A percentile compares a stretch with the other conserved stretches of the same genome.
These are phyloP conservation scores for Hemisphaericaspora subhashii DNA, from an alignment of 1,139 yeast genomes.

Conservation along the genomic window DNA sequence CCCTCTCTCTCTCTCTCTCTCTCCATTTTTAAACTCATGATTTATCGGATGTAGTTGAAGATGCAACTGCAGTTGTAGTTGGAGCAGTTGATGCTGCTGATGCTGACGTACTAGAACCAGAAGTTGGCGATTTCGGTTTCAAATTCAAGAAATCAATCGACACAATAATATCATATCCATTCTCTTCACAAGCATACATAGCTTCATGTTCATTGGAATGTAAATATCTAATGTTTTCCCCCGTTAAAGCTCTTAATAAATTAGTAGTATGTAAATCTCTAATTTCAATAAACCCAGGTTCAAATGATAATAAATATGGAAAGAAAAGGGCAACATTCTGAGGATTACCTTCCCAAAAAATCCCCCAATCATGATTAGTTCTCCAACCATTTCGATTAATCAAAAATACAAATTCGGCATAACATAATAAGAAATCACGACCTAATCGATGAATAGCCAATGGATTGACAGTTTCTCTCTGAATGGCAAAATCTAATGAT, in stretches of 20 bases:
- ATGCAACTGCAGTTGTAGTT: background rate
- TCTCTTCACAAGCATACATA: constrained; percentile 87
- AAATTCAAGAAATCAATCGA: constrained; percentile 77
- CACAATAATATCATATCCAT: constrained; percentile 88
- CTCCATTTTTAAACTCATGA: background rate
- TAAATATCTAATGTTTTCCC: constrained; percentile 85
- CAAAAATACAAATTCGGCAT: constrained; percentile 90
- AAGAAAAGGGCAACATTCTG: constrained; percentile 90
- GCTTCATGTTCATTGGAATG: constrained; percentile 94
- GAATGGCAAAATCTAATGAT: constrained; percentile 91
- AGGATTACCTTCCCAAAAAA: constrained; percentile 96
- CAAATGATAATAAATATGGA: constrained; percentile 90
- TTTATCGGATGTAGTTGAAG: background rate
- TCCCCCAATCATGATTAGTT: constrained; percentile 89
- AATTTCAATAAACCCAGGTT: constrained; percentile 85
- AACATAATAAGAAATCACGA: constrained; percentile 81
- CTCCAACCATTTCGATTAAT: constrained; percentile 97
- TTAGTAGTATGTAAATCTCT: constrained; percentile 89
- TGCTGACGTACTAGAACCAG: background rate
- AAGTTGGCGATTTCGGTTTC: constrained; percentile 30
- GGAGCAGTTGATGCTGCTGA: background rate
- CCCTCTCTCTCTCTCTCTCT: too few species aligned
- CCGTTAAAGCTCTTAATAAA: constrained; percentile 84
- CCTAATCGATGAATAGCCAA: constrained; percentile 89
- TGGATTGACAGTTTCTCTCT: constrained; percentile 78